Base-by-base conservation (phyloP, 768 basidiomycete genomes). In the Mycena galericulata region DNA sequence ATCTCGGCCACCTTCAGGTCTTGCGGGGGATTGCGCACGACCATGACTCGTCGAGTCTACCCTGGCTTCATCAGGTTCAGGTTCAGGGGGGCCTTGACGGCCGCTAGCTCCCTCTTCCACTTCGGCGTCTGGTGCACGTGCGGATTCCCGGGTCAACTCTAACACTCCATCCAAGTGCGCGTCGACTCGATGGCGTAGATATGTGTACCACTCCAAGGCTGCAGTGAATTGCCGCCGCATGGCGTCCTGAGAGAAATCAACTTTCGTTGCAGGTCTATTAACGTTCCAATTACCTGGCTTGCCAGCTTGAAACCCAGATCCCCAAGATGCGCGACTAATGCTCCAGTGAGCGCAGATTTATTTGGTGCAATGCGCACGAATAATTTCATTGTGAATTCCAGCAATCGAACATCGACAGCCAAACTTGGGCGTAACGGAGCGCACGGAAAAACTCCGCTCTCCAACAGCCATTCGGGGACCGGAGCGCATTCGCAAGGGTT, bases 361-460 rank as follows among this genome's bases (percentile, higher is more conserved):
- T 76, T 76, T 22, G 75, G 75, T 5, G 72, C 36, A 1, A 67
- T 41, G 14, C 64, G 68, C 1, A 74, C 46, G 41, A 74, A 74
- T 1, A 76, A 65, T 7, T 63, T 45, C 22, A 27, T 41, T 0
- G 62, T 62, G 53, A 79, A 74, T 8, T 74, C 61, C 1, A 79
- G 63, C 27, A 79, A 55, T 15, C 45, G 10, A 3, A 79, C 18
- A 56, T 79, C 74, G 0, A 79, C 73, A 11, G 77, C 77, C 8
- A 79, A 57, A 5, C 70, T 54, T 18, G 78, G 78, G 2, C 29
- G 62, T 2, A 67, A 15, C 0, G 78, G 78, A 4, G 76, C 68
- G 51, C 72, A 79, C 24, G 78, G 75, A 60, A 79, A 78, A 9
- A 76, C 53, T 4, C 75, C 77, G 0, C 29, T 27, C 5, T n/a